Evolutionary conservation across 1,284 basidiomycete genomes (phyloP), one percentile per base, ranked within the genome.

Genomic region (Microbotryum violaceum): DNA sequence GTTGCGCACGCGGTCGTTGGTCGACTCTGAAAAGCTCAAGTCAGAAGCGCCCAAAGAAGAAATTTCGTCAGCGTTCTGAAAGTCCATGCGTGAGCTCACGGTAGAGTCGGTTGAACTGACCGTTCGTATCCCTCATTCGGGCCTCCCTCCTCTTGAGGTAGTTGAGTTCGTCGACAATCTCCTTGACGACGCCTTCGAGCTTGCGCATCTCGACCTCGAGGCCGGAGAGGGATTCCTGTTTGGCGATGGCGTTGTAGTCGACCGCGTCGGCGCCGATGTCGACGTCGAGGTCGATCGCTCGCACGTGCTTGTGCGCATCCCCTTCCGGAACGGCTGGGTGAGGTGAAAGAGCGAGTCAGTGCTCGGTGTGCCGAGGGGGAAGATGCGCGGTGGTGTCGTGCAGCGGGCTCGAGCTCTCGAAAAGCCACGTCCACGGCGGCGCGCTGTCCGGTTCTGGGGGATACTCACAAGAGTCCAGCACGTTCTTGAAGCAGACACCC

Each of bases 191-290:
- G 1, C 89, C 91, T 75, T 98, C 94, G 10, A 98, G 81, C 74
- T 98, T 98, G 45, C 93, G 83, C 91, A 98, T 96, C 77, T 98
- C 94, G 0, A 91, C 93, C 77, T 98, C 96, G 47, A 98, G 82
- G 0, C 89, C 89, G 2, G 91, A 97, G 0, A 98, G 81, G 0
- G 90, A 93, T 76, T 98, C 94, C 76, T 97, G 93, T 78, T 97
- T 97, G 7, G 96, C 94, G 74, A 98, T 98, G 23, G 94, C 94
- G 73, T 97, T 97, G 82, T 98, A 98, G 77, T 98, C 96, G 48
- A 97, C 87, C 0, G 96, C 96, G 72, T 98, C 94, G 21, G 94
- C 93, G 52, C 94, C 94, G 75, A 98, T 94, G 74, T 98, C 96
- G 49, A 97, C 85, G 74, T 98, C 94, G 58, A 98, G 78, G 78